Evolutionary conservation across 768 basidiomycete genomes (phyloP), one percentile per base, ranked within the genome.

Genomic region (Xerocomellus intermedius): DNA sequence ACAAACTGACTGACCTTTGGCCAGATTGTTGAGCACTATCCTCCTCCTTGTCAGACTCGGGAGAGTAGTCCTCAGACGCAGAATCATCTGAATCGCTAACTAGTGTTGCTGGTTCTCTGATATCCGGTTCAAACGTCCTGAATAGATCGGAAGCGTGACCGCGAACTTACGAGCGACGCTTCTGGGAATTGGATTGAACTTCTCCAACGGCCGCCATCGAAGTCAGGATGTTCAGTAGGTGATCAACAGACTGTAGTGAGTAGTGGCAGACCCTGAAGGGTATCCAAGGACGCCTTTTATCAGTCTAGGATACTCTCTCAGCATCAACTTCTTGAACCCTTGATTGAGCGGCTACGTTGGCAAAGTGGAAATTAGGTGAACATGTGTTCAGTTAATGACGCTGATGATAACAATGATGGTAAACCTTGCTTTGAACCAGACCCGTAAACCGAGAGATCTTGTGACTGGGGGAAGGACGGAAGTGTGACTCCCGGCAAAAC

Each of bases 381-480:
- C 48, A 54, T 26, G 56, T 59, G 62, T 28, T n/a, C n/a, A n/a
- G n/a, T n/a, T n/a, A n/a, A n/a, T n/a, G n/a, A n/a, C n/a, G n/a
- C n/a, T n/a, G n/a, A n/a, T n/a, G n/a, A n/a, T n/a, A n/a, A n/a
- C n/a, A n/a, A n/a, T 13, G 54, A 36, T 51, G 63, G 63, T 28
- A 28, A 30, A 55, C 59, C 58, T 58, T 61, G 42, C 56, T 39
- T 49, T 42, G 48, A n/a, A n/a, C n/a, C n/a, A n/a, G n/a, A n/a
- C n/a, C n/a, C n/a, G 17, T 9, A n/a, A 42, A 26, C 7, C 32
- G 39, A 10, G 24, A 21, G 38, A 37, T 35, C 55, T 35, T 50
- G 26, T 45, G 60, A 41, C 47, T 50, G 16, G 32, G 24, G 12
- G 4, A 26, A 50, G 19, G n/a, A 42, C 22, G 4, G 14, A 26